These are phyloP conservation scores for Syzygium grande DNA, from an alignment of 345 rosid species.

Conservation along the genomic window DNA sequence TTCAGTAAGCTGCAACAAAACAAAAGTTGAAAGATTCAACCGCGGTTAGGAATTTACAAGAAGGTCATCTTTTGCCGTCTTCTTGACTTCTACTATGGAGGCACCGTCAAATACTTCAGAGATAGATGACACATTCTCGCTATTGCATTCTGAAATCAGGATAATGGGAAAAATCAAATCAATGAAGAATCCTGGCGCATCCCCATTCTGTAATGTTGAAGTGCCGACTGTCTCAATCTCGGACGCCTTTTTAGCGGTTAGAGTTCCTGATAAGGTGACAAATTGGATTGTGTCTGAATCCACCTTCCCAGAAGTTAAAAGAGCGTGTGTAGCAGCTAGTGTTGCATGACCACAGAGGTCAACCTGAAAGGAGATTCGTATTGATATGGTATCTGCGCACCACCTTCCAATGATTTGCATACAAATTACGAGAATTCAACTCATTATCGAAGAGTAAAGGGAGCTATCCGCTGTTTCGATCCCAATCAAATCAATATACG, in stretches of 20 bases:
- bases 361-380: constrained; percentile 25
- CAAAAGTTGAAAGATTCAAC: background rate
- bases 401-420: background rate
- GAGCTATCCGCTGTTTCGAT: background rate
- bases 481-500: background rate
- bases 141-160: constrained; percentile 23
- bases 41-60: constrained; percentile 26
- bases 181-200: constrained; percentile 22
- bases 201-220: constrained; percentile 14
- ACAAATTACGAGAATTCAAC: no score
- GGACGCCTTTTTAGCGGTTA: constrained; percentile 48
- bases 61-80: constrained; percentile 29
- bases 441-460: background rate
- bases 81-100: constrained; percentile 43
- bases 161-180: constrained; percentile 52
- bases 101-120: constrained; percentile 40
- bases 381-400: background rate
- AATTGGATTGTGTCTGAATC: constrained; percentile 48
- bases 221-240: background rate
- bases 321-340: constrained; percentile 66
- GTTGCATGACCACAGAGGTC: constrained; percentile 88
- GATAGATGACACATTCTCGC: constrained; percentile 16
- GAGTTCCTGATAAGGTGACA: constrained; percentile 53
- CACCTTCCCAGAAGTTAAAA: constrained; percentile 43
- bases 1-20: background rate